A percentile compares a stretch with the other conserved stretches of the same genome.
Evolutionary conservation across 2,329 filamentous ascomycete species (phyloP).

Genomic region (Colletotrichum abscissum): DNA sequence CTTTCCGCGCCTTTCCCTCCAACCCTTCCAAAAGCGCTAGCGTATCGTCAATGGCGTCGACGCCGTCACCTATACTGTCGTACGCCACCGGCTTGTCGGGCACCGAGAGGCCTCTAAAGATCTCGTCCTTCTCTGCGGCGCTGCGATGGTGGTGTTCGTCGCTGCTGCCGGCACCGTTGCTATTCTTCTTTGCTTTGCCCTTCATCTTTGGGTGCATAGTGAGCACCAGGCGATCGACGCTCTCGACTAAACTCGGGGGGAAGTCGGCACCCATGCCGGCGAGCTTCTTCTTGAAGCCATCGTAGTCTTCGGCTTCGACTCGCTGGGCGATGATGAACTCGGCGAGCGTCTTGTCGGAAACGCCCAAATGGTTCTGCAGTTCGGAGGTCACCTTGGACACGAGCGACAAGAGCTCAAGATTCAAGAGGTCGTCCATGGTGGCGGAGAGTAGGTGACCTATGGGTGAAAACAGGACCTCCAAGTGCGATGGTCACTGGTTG

Average conservation of each 20-base stretch:
- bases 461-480: constrained; percentile 4
- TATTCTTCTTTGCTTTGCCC: constrained; percentile 54
- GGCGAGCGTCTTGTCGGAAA: constrained; percentile 93
- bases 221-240: constrained; percentile 86
- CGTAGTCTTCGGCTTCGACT: constrained; percentile 74
- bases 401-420: constrained; percentile 91
- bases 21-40: constrained; percentile 90
- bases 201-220: constrained; percentile 95
- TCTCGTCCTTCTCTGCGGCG: constrained; percentile 78
- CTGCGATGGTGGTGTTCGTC: constrained; percentile 53
- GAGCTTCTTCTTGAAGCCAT: constrained; percentile 81
- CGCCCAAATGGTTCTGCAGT: constrained; percentile 91
- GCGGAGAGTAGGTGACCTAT: neutral
- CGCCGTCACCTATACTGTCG: constrained; percentile 49
- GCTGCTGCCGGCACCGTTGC: constrained; percentile 47
- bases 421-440: constrained; percentile 86
- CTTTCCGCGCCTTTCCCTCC: constrained; percentile 70
- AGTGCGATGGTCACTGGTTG: constrained; percentile 12
- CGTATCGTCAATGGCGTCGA: constrained; percentile 88
- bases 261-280: constrained; percentile 84
- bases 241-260: constrained; percentile 87
- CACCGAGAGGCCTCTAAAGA: constrained; percentile 91
- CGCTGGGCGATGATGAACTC: constrained; percentile 97
- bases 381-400: constrained; percentile 96
- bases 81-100: constrained; percentile 74